Evolutionary conservation across 768 basidiomycete species (phyloP), one percentile per base, ranked within the genome.

Genomic region (Boletus rubescentipes): DNA sequence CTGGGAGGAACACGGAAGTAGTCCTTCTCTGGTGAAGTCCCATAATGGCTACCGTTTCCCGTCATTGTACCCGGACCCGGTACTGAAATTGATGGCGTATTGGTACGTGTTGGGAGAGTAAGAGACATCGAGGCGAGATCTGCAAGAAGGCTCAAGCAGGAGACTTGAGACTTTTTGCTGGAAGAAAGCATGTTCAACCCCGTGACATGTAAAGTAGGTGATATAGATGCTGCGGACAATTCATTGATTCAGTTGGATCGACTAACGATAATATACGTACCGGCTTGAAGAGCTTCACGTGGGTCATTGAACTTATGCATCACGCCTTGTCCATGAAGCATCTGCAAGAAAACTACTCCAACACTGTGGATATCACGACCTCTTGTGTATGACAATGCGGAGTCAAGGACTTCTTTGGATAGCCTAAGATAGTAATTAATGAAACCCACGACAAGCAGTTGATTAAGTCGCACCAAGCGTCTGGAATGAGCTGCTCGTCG

Each of bases 301-400:
- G 82, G 77, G 51, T 84, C 81, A 29, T 73, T 68, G 60, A 77
- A 88, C 40, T 76, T 74, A 29, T 62, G 75, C 50, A 77, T 79
- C 9, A 89, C 85, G 58, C 89, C 81, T 47, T 84, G 71, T 0
- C 94, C 94, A n/a, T 86, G 72, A 12, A 96, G 69, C 90, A 96
- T 92, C 70, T 95, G 91, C 47, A 93, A 62, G 36, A 94, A 73
- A 2, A 93, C 78, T 23, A 95, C 79, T 0, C 90, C 93, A 0
- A 85, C 82, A 40, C 83, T 79, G 71, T 94, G 93, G 10, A 96
- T 85, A 62, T 97, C 94, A 29, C 93, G 80, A 38, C 82, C 77
- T 37, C 79, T 82, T 9, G 89, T 87, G 66, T 94, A 94, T 0
- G 81, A 64, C n/a, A 92, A 75, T 0, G 87, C 86, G 23, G 89